These are phyloP conservation scores for Diaporthe aspalathi DNA, from an alignment of 2,329 filamentous ascomycete genomes.

Conservation along the genomic window DNA sequence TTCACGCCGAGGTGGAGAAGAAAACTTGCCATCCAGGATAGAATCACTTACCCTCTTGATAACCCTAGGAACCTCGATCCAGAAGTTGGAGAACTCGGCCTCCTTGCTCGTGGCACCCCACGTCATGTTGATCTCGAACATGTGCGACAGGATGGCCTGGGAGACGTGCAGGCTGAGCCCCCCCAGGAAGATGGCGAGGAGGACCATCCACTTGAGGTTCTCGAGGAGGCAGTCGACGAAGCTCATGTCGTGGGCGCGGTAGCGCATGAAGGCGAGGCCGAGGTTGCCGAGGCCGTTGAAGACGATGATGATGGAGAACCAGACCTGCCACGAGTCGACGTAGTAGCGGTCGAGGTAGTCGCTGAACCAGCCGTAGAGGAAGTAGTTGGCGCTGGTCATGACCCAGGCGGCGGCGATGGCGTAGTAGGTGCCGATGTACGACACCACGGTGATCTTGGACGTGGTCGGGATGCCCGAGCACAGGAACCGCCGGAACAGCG, in stretches of 20 bases:
- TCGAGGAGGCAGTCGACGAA: slow-evolving; percentile 68
- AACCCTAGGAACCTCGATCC: slow-evolving; percentile 84
- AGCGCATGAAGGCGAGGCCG: slow-evolving; percentile 77
- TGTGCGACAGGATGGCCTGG: slow-evolving; percentile 82
- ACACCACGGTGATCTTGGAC: slow-evolving; percentile 80
- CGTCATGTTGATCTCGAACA: slow-evolving; percentile 87
- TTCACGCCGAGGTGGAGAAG: not conserved
- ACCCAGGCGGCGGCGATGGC: slow-evolving; percentile 82
- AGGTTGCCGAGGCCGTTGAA: slow-evolving; percentile 82
- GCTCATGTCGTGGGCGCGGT: slow-evolving; percentile 73
- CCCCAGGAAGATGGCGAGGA: slow-evolving; percentile 84
- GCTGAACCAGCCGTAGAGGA: slow-evolving; percentile 80
- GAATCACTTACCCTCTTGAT: slow-evolving; percentile 75
- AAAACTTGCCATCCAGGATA: slow-evolving; percentile 33
- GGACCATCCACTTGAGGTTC: slow-evolving; percentile 79
- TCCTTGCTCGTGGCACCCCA: slow-evolving; percentile 91
- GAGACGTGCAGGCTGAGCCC: slow-evolving; percentile 84
- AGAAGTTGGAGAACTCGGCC: slow-evolving; percentile 83
- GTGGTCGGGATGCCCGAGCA: slow-evolving; percentile 79
- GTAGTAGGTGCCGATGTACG: slow-evolving; percentile 85
- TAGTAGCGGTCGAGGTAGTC: slow-evolving; percentile 85
- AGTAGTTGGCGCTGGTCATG: slow-evolving; percentile 79
- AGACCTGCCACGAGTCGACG: slow-evolving; percentile 81
- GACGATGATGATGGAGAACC: slow-evolving; percentile 83
- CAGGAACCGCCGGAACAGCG: slow-evolving; percentile 80